phyloP scores from a whole-genome alignment of 2,329 filamentous ascomycete species.

The Stachybotrys elegans region DNA sequence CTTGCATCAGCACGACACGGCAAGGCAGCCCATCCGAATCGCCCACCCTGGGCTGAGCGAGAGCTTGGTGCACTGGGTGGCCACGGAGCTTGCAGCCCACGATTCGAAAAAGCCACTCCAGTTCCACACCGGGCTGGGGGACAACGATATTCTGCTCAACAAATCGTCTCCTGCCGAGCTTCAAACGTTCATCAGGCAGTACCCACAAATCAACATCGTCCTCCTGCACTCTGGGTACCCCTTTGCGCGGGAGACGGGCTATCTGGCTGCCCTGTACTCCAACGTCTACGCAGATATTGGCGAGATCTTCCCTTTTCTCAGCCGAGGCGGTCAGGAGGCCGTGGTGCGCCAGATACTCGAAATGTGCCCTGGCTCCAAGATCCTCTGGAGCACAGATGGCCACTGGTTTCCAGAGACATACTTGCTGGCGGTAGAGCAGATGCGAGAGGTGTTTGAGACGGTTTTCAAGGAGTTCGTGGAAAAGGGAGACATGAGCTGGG shows the following conservation, averaged over 20 bases:
- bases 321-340: constrained; percentile 67
- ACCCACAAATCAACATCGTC: constrained; percentile 67
- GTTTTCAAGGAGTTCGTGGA: constrained; percentile 64
- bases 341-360: constrained; percentile 71
- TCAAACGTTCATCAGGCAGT: constrained; percentile 66
- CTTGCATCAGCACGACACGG: too few species aligned
- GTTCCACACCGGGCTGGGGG: constrained; percentile 78
- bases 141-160: constrained; percentile 68
- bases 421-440: constrained; percentile 66
- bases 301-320: constrained; percentile 75
- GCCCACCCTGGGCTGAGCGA: constrained; percentile 64
- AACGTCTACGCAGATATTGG: constrained; percentile 83
- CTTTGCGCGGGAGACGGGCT: constrained; percentile 72
- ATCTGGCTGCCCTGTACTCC: constrained; percentile 69
- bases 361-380: constrained; percentile 67
- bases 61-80: constrained; percentile 59
- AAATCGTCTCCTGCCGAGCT: constrained; percentile 70
- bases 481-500: constrained; percentile 54
- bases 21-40: constrained; percentile 41
- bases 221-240: constrained; percentile 79
- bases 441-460: constrained; percentile 63
- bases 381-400: constrained; percentile 77
- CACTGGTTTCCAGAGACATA: constrained; percentile 78
- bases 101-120: constrained; percentile 67
- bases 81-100: constrained; percentile 38